Base-by-base conservation (phyloP, 1,284 basidiomycete genomes). In the Apiotrichum brassicae region DNA sequence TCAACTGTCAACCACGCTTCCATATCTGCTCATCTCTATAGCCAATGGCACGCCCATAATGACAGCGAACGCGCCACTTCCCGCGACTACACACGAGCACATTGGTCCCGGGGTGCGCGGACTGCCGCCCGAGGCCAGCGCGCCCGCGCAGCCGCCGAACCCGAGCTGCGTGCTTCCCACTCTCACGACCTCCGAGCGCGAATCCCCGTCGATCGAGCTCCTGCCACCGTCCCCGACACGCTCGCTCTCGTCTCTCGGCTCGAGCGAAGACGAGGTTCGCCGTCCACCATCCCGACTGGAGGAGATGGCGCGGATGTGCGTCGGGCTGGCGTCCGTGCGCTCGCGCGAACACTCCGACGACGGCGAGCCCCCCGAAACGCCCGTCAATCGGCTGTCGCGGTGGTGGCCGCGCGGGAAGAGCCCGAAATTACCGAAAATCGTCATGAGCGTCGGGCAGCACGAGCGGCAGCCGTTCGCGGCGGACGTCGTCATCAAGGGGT, bases 401-500 rank as follows among this genome's bases (percentile, higher is more conserved):
- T 46, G 45, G 45, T 38, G 37, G 37, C 28, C 37, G 23, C 32
- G 32, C 23, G 13, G 5, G 20, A 16, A 11, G 8, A 16, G 23
- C 13, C 30, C 30, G 6, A 28, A 22, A 19, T 20, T 12, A 1
- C 23, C 37, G 19, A 11, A 14, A 1, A 48, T 35, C 43, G 43
- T 48, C 20, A 20, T 48, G 20, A 22, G 22, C 16, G 46, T 48
- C 22, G 38, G 38, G 19, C 20, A 32, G 37, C 36, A 28, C n/a
- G 30, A 22, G 19, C 24, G 16, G 33, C 43, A 34, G 5, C 48
- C 59, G 11, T 71, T 69, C 33, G 67, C 67, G 9, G 47, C 41
- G 12, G 64, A 69, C 24, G 62, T 71, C 13, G 50, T 35, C 16
- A 60, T 71, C 30, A 53, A 46, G 33, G 68, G 68, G 1, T 69